Evolutionary conservation across 2,329 filamentous ascomycete genomes (phyloP), one percentile per base, ranked within the genome.

Genomic region (Cladosporium sp.): DNA sequence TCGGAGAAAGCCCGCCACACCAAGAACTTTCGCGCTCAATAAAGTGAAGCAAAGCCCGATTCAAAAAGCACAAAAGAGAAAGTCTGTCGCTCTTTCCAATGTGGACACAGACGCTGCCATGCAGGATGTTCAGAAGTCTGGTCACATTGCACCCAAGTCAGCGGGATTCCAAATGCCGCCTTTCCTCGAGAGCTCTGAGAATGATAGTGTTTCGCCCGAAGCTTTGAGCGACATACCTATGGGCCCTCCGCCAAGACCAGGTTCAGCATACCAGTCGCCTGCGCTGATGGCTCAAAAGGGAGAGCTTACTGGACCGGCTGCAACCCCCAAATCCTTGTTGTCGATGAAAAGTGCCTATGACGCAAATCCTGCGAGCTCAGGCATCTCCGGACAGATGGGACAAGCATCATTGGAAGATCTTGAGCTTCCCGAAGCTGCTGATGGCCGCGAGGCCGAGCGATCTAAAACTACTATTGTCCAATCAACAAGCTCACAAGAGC

Each of bases 21-120:
- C 75, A n/a, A 70, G 76, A n/a, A 71, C 69, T 3, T 59, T 59
- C 8, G 58, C 58, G 20, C 65, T 70, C 25, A 66, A 67, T n/a
- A 74, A 77, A 39, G 78, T 90, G 58, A 84, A 86, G 65, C 86
- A 89, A 72, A 90, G 88, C 12, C 88, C 88, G 3, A 89, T 90
- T 55, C 81, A 86, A 37, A 90, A 90, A 69, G 83, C 87, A 8
- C 80, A 84, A 66, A 76, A 75, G 63, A 71, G 78, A 45, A 78
- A 80, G 65, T 80, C 79, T 65, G 72, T 73, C 15, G 74, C 73
- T 36, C 67, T 77, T 15, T 74, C 74, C 2, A 69, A 77, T 11
- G 78, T 79, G 61, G 75, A 79, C 66, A 70, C 76, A 66, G 73
- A 73, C 70, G 70, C 73, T 25, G 63, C 75, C 20, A 62, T 76